Percentiles rank a stretch among this genome's conserved stretches.
Evolutionary conservation across 805 yeast species (phyloP).

Genomic region (Candida awuae): DNA sequence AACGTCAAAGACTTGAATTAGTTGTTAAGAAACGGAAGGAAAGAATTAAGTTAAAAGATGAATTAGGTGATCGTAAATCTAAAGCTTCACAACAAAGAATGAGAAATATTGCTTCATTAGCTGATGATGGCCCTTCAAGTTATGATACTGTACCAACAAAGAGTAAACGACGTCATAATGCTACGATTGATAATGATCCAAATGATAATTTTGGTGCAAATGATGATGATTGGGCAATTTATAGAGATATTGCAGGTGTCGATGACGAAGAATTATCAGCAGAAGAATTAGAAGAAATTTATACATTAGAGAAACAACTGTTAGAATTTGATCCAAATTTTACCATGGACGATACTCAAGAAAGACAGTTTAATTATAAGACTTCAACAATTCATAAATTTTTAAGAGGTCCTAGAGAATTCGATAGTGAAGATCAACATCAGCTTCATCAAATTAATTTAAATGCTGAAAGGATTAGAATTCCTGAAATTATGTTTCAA

Average conservation of each 20-base stretch:
- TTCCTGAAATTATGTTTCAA: conserved; percentile 87
- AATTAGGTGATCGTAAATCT: conserved; percentile 81
- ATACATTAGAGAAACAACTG: conserved; percentile 63
- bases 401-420: conserved; percentile 83
- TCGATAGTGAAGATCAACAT: conserved; percentile 71
- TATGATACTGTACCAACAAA: conserved; percentile 13
- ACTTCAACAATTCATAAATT: conserved; percentile 73
- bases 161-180: conserved; percentile 45
- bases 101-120: conserved; percentile 84
- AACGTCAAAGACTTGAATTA: conserved; percentile 51
- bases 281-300: conserved; percentile 53
- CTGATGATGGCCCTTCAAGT: conserved; percentile 44
- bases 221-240: conserved; percentile 92
- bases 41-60: conserved; percentile 60
- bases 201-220: conserved; percentile 92
- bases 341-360: conserved; percentile 76
- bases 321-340: conserved; percentile 80
- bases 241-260: conserved; percentile 69
- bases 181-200: conserved; percentile 81
- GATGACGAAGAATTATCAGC: conserved; percentile 78
- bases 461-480: conserved; percentile 82
- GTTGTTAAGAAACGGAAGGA: conserved; percentile 61
- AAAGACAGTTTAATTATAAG: conserved; percentile 78
- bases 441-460: conserved; percentile 86
- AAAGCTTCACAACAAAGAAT: conserved; percentile 86